Evolutionary conservation across 805 yeast genomes (phyloP).

Genomic region (Saccharomyces cerevisiae): DNA sequence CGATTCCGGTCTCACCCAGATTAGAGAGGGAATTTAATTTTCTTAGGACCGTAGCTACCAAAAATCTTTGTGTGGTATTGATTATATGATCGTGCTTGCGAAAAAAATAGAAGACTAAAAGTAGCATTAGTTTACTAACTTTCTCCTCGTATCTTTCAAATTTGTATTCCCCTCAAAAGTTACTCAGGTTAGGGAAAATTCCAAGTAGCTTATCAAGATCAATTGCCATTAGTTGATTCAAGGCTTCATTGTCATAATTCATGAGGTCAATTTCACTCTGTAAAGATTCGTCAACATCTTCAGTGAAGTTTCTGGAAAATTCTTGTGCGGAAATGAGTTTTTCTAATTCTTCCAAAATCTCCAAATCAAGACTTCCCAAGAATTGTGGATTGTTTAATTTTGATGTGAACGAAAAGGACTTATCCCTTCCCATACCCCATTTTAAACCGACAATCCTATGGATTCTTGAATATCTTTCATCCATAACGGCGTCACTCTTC

Average conservation of each 20-base stretch:
- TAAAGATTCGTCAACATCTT: neutral
- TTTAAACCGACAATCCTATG: conserved; percentile 11
- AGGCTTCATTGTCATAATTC: neutral
- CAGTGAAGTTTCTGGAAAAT: neutral
- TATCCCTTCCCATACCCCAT: conserved; percentile 16
- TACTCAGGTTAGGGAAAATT: neutral
- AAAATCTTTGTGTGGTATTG: no score
- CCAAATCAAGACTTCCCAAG: conserved; percentile 2
- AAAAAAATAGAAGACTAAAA: neutral
- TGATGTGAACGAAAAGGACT: conserved; percentile 5
- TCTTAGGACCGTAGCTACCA: no score
- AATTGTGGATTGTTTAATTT: conserved; percentile 9
- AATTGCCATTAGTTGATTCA: neutral
- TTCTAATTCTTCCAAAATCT: conserved; percentile 1
- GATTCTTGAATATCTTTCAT: conserved; percentile 8
- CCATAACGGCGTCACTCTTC: conserved; percentile 4
- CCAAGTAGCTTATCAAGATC: neutral
- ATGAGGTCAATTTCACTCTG: neutral
- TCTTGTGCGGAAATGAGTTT: neutral
- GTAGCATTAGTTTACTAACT: neutral
- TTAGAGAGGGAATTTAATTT: no score
- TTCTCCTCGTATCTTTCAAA: neutral
- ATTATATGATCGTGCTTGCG: no score
- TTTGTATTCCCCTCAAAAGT: neutral
- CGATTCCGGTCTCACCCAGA: no score